Base-by-base conservation (phyloP, 192 early-diverging fungal species). In the Rhizophagus prolifer region DNA sequence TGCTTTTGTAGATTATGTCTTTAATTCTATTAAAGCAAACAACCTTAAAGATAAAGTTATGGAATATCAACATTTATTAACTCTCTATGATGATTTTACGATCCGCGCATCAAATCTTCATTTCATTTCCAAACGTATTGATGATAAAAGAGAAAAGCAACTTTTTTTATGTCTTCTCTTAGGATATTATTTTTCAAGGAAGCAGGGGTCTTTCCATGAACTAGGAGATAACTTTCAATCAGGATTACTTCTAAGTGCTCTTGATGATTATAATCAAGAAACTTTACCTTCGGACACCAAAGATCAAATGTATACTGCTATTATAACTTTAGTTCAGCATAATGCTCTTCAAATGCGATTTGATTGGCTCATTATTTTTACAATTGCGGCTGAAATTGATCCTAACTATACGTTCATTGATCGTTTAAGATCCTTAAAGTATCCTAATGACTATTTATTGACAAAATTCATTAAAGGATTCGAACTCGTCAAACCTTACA, bases 11-110 rank as follows among this genome's bases (percentile, higher is more conserved):
- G 25, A 63, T 25, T 21, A n/a, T n/a, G 21, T 67, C n/a, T 67
- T n/a, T 67, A 38, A 67, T n/a, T 67, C 65, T 41, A n/a, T 67
- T 1, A 67, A 3, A 21, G 6, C 34, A 8, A 14, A n/a, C 9
- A 67, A 67, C 21, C 21, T 67, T 41, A 67, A 67, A 67, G 65
- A 67, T 19, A 67, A 67, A 36, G 10, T 67, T 25, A 67, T 67
- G 16, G 19, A 67, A 41, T 67, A n/a, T 44, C 31, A 67, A 67
- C 10, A 34, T 1, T 41, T 67, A n/a, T 21, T 67, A 38, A 23
- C 19, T 21, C 0, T 9, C 30, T 9, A 67, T 23, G 1, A 14
- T 10, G 36, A 41, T 9, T 9, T 10, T 10, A 38, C 65, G 6
- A 38, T 38, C 10, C 21, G 6, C 30, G 14, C 65, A 10, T 38